Percentiles rank a stretch among this genome's conserved stretches.
These are phyloP conservation scores for Aspergillus terreus DNA, from an alignment of 2,329 filamentous ascomycete species.

Conservation along the genomic window DNA sequence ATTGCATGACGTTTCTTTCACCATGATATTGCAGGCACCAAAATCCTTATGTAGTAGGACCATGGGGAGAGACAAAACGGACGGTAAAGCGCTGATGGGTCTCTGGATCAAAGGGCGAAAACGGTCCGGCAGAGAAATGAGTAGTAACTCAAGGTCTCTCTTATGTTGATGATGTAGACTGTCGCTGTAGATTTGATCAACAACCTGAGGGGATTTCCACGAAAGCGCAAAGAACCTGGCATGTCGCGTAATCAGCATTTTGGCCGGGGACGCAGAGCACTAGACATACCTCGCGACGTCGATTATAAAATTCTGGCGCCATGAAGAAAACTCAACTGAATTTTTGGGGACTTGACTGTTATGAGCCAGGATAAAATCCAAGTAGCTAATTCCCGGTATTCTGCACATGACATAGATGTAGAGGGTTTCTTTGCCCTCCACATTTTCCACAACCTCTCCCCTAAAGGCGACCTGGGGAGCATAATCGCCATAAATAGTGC, in stretches of 20 bases:
- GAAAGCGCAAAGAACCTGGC: slow-evolving; percentile 40
- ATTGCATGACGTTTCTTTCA: slow-evolving; percentile 35
- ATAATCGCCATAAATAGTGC: slow-evolving; percentile 30
- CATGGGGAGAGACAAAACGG: slow-evolving; percentile 37
- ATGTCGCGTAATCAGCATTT: slow-evolving; percentile 11
- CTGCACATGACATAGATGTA: slow-evolving; percentile 34
- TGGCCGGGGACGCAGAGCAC: not conserved
- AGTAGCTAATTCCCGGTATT: slow-evolving; percentile 32
- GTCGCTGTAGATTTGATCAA: slow-evolving; percentile 23
- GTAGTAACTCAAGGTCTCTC: slow-evolving; percentile 31
- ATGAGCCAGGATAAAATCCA: slow-evolving; percentile 37
- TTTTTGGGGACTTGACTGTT: slow-evolving; percentile 29
- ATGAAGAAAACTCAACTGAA: slow-evolving; percentile 28
- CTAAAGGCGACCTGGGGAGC: slow-evolving; percentile 24
- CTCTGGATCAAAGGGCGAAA: slow-evolving; percentile 32
- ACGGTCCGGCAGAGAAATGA: slow-evolving; percentile 30
- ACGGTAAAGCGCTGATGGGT: slow-evolving; percentile 28
- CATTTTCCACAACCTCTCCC: slow-evolving; percentile 26
- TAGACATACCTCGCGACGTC: slow-evolving; percentile 30
- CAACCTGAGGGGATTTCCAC: slow-evolving; percentile 34
- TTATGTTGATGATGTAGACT: slow-evolving; percentile 23
- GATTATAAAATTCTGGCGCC: slow-evolving; percentile 33
- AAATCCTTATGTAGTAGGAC: slow-evolving; percentile 41
- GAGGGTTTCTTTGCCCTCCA: slow-evolving; percentile 28
- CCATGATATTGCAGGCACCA: slow-evolving; percentile 38